Evolutionary conservation across 2,329 filamentous ascomycete species (phyloP), one percentile per base, ranked within the genome.

Genomic region (Tolypocladium amazonense): DNA sequence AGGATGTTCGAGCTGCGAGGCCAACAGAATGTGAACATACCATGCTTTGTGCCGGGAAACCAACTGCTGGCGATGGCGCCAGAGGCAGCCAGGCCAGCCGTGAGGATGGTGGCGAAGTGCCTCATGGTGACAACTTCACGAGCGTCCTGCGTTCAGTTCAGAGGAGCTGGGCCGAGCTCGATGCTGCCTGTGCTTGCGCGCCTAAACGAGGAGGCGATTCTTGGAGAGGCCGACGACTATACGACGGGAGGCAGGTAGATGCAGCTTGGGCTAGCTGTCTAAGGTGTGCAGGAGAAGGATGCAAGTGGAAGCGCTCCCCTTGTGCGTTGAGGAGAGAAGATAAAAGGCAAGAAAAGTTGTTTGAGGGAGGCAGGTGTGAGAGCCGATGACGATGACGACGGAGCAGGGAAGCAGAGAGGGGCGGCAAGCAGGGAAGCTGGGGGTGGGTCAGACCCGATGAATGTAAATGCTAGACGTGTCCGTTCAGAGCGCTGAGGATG

Each of bases 31-130:
- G 27, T 23, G 25, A 37, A 9, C 89, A 68, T 82, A 96, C 92
- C 88, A 70, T 90, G 80, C 76, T 91, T 94, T 71, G 83, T 67
- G n/a, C 73, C 73, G 20, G 73, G 85, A 72, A 96, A 92, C 92
- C 92, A 97, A 74, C 77, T 88, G 77, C 87, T 92, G 65, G 87
- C 90, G 64, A 85, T 76, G 56, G 84, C 86, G 63, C 81, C 82
- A 70, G 90, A 84, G 47, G 88, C 83, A 71, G 89, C 88, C 61
- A 96, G 78, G 68, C 85, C 84, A 70, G 90, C 80, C 69, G 90
- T 79, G 66, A 93, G 76, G 75, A 90, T 73, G 71, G 86, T 82
- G 63, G 82, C 79, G 70, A 90, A 76, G 75, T 94, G 83, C 81
- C 85, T 94, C 92, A 97, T 96, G 63, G 63, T 85, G 65, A 47